Conservation (phyloP, 192 early-diverging fungal species). For the Linnemannia schmuckeri region DNA sequence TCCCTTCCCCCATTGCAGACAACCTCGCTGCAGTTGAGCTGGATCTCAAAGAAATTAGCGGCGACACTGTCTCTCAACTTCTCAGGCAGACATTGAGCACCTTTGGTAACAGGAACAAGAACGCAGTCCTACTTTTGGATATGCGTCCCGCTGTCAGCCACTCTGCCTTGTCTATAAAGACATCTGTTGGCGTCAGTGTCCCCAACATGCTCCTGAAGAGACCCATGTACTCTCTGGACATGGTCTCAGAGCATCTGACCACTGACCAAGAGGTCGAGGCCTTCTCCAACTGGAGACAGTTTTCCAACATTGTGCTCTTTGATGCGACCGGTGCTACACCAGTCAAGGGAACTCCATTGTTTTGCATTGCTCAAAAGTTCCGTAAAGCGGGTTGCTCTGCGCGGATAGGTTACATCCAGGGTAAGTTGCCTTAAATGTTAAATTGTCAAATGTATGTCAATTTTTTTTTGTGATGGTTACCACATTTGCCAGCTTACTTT, state of each 20-base stretch:
- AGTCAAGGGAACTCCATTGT: constrained; percentile 62
- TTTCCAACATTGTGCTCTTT: constrained; percentile 75
- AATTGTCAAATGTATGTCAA: neutral
- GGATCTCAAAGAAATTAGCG: constrained; percentile 17
- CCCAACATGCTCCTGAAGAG: constrained; percentile 82
- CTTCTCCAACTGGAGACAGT: constrained; percentile 65
- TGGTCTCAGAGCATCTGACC: constrained; percentile 69
- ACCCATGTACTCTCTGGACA: constrained; percentile 73
- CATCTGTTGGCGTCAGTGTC: constrained; percentile 75
- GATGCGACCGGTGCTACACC: constrained; percentile 67
- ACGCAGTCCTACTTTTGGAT: constrained; percentile 71
- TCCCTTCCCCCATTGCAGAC: constrained; percentile 5
- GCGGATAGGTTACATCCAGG: constrained; percentile 58
- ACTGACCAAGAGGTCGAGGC: constrained; percentile 61
- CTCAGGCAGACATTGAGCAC: neutral
- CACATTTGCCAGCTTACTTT: neutral
- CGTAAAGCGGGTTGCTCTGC: constrained; percentile 62
- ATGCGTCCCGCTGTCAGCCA: constrained; percentile 75
- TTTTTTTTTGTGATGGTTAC: neutral
- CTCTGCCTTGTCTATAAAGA: constrained; percentile 60
- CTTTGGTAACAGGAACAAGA: constrained; percentile 16
- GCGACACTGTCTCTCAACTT: constrained; percentile 28
- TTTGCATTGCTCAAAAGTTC: constrained; percentile 73
- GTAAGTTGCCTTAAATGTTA: constrained; percentile 30
- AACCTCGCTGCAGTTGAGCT: neutral